Evolutionary conservation across 495 filamentous ascomycete species (phyloP).

Genomic region (Schizothecium vesticola): DNA sequence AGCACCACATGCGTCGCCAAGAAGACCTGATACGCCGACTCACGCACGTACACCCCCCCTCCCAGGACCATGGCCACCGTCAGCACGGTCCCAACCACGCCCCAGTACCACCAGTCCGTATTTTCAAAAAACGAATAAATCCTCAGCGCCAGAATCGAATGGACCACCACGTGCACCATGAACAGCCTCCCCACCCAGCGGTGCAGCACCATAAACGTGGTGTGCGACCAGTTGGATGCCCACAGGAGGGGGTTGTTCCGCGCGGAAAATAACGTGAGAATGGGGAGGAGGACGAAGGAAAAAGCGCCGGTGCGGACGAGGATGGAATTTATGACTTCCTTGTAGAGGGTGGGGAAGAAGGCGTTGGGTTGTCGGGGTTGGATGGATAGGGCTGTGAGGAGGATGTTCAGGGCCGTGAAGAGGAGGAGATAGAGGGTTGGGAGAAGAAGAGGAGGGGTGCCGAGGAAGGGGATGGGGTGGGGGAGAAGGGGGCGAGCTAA

Average conservation of each 20-base stretch:
- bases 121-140: constrained; percentile 16
- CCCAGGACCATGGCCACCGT: constrained; percentile 15
- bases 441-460: constrained; percentile 33
- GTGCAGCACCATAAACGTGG: background rate
- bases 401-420: constrained; percentile 36
- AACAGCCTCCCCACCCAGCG: background rate
- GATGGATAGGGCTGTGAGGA: constrained; percentile 27
- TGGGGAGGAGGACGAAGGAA: background rate
- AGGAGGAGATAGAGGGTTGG: constrained; percentile 35
- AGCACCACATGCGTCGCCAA: constrained; percentile 35
- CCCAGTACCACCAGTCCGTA: constrained; percentile 37
- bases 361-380: constrained; percentile 19
- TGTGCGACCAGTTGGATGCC: constrained; percentile 1
- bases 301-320: background rate
- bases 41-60: constrained; percentile 27
- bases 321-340: background rate
- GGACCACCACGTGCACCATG: constrained; percentile 18
- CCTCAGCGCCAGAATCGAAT: constrained; percentile 26
- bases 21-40: constrained; percentile 36
- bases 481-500: constrained; percentile 28
- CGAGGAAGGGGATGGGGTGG: constrained; percentile 24
- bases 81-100: constrained; percentile 32
- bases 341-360: background rate
- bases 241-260: constrained; percentile 1
- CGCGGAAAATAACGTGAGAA: background rate